Base-by-base conservation (phyloP, 2,329 filamentous ascomycete genomes). In the Trematosphaeria pertusa region DNA sequence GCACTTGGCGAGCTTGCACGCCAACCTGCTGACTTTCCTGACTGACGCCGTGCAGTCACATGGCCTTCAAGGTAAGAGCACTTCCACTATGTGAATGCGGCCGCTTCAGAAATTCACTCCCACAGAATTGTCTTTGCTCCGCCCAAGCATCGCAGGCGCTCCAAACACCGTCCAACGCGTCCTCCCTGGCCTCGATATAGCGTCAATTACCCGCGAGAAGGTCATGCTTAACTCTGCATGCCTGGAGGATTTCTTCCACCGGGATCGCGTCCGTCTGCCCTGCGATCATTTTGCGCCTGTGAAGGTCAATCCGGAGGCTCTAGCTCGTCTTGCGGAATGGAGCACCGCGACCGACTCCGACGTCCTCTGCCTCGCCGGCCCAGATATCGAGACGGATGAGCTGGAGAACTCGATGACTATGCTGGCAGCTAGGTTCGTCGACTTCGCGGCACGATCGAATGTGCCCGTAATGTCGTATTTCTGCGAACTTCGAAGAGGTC, bases 391-490 rank as follows among this genome's bases (percentile, higher is more conserved):
- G 10, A 33, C 34, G 18, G 47, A 50, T 30, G 36, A 44, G 6
- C 26, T 38, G 14, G 44, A 31, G 10, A 45, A 41, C 24, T 44
- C 47, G 1, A 39, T 33, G 6, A 40, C 40, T 1, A 30, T 40
- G 26, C 31, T 54, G 2, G 36, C 50, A 0, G 28, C 47, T 1
- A 45, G 50, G 10, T 48, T 55, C 17, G 26, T 51, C 7, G 34
- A 41, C 2, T 40, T 50, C 3, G 48, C 46, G 26, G 37, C 28
- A 9, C 22, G 14, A 1, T 42, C 36, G 12, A 15, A 42, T 7
- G 37, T 52, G 1, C 43, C 50, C 0, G 37, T 47, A 4, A 22
- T 52, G 1, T 56, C 56, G 3, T 59, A 46, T 24, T 52, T 48
- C 33, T 56, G 52, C 37, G 39, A 45, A 10, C 40, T 54, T 8